Evolutionary conservation across 1,284 basidiomycete species (phyloP).

Genomic region (Cryptococcus deneoformans): DNA sequence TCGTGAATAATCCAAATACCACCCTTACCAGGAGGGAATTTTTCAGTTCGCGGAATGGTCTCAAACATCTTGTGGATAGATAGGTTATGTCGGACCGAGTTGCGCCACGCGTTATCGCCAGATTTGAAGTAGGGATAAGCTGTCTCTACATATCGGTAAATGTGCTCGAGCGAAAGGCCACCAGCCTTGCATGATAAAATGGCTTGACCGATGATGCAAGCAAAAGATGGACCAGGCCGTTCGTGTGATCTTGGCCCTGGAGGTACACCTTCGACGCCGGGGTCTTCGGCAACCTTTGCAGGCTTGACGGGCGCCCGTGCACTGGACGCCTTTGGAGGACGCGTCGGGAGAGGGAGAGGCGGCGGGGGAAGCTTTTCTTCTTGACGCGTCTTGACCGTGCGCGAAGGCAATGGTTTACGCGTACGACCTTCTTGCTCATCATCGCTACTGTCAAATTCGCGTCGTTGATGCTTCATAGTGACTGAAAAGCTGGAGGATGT

Average conservation of each 20-base stretch:
- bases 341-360: slow-evolving; percentile 9
- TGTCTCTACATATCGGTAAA: slow-evolving; percentile 92
- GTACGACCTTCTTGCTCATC: slow-evolving; percentile 43
- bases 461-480: neutral
- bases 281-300: slow-evolving; percentile 43
- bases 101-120: slow-evolving; percentile 87
- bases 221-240: slow-evolving; percentile 85
- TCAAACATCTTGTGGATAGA: slow-evolving; percentile 80
- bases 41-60: slow-evolving; percentile 52
- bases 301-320: slow-evolving; percentile 40
- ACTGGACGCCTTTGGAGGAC: slow-evolving; percentile 12
- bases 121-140: slow-evolving; percentile 92
- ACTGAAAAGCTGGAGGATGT: slow-evolving; percentile 4
- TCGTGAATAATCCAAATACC: slow-evolving; percentile 50
- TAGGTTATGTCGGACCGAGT: slow-evolving; percentile 86
- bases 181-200: slow-evolving; percentile 80
- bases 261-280: slow-evolving; percentile 58
- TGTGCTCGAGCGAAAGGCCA: slow-evolving; percentile 87
- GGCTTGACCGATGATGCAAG: slow-evolving; percentile 93
- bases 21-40: slow-evolving; percentile 47
- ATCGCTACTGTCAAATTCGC: slow-evolving; percentile 25
- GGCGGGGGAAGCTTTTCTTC: slow-evolving; percentile 4
- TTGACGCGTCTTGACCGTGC: slow-evolving; percentile 24
- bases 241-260: slow-evolving; percentile 72
- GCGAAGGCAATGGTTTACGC: slow-evolving; percentile 19